A percentile compares a stretch with the other conserved stretches of the same genome.
Evolutionary conservation across 441 rosid genomes (phyloP).

Genomic region (Kokia cookei): DNA sequence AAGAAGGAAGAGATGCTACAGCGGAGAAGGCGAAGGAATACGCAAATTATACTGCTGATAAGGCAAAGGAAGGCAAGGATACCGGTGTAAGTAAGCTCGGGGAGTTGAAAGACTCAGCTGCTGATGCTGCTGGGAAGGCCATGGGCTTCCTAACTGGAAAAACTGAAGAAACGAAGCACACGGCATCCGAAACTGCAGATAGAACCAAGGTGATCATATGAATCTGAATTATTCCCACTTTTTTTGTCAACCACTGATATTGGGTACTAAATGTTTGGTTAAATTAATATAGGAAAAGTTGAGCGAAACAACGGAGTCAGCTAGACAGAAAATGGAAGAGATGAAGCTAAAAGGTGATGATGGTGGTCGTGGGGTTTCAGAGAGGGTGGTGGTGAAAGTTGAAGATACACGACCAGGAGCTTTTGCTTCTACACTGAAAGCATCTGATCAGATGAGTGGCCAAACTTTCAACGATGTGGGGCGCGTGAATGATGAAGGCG

Average conservation of each 20-base stretch:
- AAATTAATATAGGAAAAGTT: conserved; percentile 24
- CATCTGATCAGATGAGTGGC: conserved; percentile 10
- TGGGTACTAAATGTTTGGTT: background rate
- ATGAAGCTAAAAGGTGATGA: conserved; percentile 21
- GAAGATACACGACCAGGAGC: conserved; percentile 22
- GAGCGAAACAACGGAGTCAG: conserved; percentile 30
- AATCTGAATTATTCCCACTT: background rate
- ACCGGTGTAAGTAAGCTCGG: conserved; percentile 31
- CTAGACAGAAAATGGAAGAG: conserved; percentile 37
- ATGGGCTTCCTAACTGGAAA: conserved; percentile 47
- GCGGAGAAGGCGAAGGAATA: conserved; percentile 16
- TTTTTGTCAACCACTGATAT: background rate
- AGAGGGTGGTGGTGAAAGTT: conserved; percentile 12
- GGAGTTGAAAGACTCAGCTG: conserved; percentile 20
- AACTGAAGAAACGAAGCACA: conserved; percentile 50
- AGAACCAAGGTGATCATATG: conserved; percentile 19
- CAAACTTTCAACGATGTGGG: conserved; percentile 16
- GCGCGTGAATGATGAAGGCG: conserved; percentile 1
- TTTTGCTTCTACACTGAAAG: background rate
- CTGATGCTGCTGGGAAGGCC: conserved; percentile 52
- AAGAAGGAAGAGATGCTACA: conserved; percentile 19
- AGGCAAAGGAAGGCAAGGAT: conserved; percentile 37
- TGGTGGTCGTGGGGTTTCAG: conserved; percentile 14
- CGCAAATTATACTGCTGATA: conserved; percentile 32
- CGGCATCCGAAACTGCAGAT: conserved; percentile 18